A percentile compares a stretch with the other conserved stretches of the same genome.
Conservation (phyloP, 148 eudicot species). For the Spergularia bocconei region DNA sequence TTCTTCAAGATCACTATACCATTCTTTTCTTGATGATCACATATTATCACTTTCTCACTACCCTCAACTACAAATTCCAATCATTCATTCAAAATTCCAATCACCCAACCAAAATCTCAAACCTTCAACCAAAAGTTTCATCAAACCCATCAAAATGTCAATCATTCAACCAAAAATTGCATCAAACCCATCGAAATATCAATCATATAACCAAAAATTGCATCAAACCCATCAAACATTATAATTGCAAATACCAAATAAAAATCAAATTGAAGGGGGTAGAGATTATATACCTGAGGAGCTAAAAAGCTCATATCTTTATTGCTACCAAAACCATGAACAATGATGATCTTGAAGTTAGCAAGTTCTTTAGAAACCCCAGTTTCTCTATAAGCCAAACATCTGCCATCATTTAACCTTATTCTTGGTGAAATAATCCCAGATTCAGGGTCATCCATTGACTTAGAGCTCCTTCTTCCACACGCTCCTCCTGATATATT, state of each 20-base stretch:
- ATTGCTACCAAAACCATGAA: conserved; percentile 78
- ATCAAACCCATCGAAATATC: neutral
- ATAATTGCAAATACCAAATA: neutral
- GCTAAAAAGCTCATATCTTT: conserved; percentile 69
- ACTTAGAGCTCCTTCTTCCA: conserved; percentile 28
- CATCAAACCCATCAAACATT: conserved; percentile 4
- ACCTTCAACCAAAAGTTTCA: neutral
- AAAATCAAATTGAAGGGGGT: conserved; percentile 6
- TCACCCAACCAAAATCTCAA: neutral
- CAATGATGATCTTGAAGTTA: conserved; percentile 54
- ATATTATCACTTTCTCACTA: neutral
- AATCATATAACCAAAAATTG: neutral
- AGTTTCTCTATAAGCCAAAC: conserved; percentile 68
- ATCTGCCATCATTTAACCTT: conserved; percentile 73
- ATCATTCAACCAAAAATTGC: neutral
- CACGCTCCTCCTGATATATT: conserved; percentile 37
- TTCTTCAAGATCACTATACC: neutral
- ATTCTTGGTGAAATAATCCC: conserved; percentile 42
- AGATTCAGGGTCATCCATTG: conserved; percentile 33
- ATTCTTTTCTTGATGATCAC: neutral
- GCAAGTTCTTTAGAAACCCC: conserved; percentile 64
- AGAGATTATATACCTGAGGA: conserved; percentile 48
- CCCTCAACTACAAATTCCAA: neutral
- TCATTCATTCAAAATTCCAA: neutral
- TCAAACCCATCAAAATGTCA: neutral